Conservation (phyloP, 164 flowering plant genomes). For the Vitis rupestris region DNA sequence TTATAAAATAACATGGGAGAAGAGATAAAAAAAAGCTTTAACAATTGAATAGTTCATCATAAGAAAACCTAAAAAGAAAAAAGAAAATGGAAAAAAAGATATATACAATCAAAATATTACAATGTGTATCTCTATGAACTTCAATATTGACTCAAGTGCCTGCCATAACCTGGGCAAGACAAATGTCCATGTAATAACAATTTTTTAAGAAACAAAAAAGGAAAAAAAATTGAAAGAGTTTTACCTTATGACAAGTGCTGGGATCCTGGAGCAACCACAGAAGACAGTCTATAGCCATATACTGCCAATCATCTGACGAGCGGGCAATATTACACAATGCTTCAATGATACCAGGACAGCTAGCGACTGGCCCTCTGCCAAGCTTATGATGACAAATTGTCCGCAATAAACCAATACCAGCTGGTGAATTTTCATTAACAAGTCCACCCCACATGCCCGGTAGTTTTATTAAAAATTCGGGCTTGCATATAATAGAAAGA, state of each 20-base stretch:
- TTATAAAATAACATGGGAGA: no score
- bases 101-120: no score
- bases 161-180: no score
- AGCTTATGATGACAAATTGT: slow-evolving; percentile 94
- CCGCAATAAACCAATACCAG: slow-evolving; percentile 90
- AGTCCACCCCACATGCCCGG: slow-evolving; percentile 99
- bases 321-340: slow-evolving; percentile 92
- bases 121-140: no score
- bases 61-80: no score
- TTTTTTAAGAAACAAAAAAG: no score
- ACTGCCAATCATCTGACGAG: slow-evolving; percentile 99
- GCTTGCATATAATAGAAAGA: slow-evolving; percentile 87
- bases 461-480: slow-evolving; percentile 73
- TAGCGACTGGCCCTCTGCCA: slow-evolving; percentile 88
- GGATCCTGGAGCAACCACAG: slow-evolving; percentile 96
- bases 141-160: no score
- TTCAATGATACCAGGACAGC: slow-evolving; percentile 77
- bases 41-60: no score
- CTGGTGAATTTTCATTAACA: slow-evolving; percentile 97
- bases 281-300: slow-evolving; percentile 97
- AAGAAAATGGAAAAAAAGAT: no score
- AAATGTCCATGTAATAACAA: no score
- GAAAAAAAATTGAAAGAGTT: background rate
- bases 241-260: slow-evolving; percentile 79
- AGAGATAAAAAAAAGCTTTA: no score